Evolutionary conservation across 306 rosid species (phyloP).

Genomic region (Cicer arietinum): DNA sequence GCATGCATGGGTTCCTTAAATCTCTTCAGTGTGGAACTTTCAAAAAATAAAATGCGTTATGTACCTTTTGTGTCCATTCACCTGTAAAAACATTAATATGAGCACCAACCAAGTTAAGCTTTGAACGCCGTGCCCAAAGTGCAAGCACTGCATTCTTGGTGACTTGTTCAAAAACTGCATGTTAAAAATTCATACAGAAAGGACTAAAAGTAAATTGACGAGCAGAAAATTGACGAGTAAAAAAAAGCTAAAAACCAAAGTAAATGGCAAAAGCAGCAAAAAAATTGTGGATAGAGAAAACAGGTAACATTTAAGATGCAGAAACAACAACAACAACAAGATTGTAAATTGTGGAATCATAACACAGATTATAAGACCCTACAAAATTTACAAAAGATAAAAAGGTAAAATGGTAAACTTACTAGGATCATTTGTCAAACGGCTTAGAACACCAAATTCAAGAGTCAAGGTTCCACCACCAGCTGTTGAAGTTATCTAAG

Average conservation of each 20-base stretch:
- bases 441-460: constrained; percentile 96
- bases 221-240: not conserved
- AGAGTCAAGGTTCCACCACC: constrained; percentile 98
- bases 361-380: not conserved
- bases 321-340: not conserved
- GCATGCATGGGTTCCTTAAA: not conserved
- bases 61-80: constrained; percentile 99
- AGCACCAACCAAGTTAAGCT: constrained; percentile 95
- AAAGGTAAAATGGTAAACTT: constrained; percentile 50
- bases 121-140: constrained; percentile 97
- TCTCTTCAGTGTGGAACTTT: constrained; percentile 14
- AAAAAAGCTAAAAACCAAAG: constrained; percentile 16
- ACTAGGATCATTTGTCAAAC: constrained; percentile 90
- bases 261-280: not conserved
- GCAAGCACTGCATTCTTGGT: constrained; percentile 96
- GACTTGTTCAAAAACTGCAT: constrained; percentile 95
- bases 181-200: constrained; percentile 32
- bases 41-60: constrained; percentile 40
- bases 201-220: constrained; percentile 26
- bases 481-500: constrained; percentile 97
- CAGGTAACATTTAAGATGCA: not conserved
- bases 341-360: not conserved
- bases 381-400: constrained; percentile 16
- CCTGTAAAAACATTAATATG: constrained; percentile 98
- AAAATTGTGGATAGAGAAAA: not conserved